Conservation (phyloP, 352 stramenopile genomes). For the Pythium plurisporium region DNA sequence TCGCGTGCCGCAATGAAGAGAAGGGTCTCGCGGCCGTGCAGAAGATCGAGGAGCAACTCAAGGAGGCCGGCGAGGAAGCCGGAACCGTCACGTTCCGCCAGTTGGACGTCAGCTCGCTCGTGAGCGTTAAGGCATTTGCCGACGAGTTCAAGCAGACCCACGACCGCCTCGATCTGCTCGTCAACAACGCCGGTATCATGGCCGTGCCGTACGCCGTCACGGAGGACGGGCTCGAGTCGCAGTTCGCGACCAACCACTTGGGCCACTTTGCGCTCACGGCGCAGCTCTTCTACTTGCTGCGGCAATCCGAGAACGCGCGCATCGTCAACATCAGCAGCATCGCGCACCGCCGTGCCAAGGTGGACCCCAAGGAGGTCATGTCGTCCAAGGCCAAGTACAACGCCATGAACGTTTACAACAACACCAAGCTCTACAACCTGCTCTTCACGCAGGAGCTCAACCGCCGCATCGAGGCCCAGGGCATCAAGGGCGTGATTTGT, state of each 20-base stretch:
- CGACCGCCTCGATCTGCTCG: slow-evolving; percentile 25
- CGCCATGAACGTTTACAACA: slow-evolving; percentile 20
- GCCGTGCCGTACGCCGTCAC: background rate
- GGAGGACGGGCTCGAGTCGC: slow-evolving; percentile 9
- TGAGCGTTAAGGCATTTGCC: slow-evolving; percentile 22
- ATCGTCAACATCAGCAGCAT: slow-evolving; percentile 36
- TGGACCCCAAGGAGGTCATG: slow-evolving; percentile 10
- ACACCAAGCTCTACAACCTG: slow-evolving; percentile 44
- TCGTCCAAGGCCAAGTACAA: slow-evolving; percentile 14
- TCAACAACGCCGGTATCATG: slow-evolving; percentile 29
- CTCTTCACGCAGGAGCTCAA: slow-evolving; percentile 46
- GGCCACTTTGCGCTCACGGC: slow-evolving; percentile 32
- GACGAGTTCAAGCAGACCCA: slow-evolving; percentile 15
- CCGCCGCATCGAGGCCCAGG: slow-evolving; percentile 22
- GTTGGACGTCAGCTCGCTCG: slow-evolving; percentile 20
- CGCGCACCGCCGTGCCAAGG: background rate
- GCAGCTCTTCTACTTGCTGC: slow-evolving; percentile 24
- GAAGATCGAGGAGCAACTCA: slow-evolving; percentile 20
- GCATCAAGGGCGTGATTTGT: slow-evolving; percentile 21
- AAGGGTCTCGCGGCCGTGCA: slow-evolving; percentile 32
- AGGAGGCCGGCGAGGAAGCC: slow-evolving; percentile 21
- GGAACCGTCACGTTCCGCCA: slow-evolving; percentile 14
- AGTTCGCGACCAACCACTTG: slow-evolving; percentile 23
- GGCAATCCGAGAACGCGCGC: slow-evolving; percentile 21
- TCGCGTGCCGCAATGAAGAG: slow-evolving; percentile 46